Base-by-base conservation (phyloP, 2,329 filamentous ascomycete genomes). In the Colletotrichum karsti region DNA sequence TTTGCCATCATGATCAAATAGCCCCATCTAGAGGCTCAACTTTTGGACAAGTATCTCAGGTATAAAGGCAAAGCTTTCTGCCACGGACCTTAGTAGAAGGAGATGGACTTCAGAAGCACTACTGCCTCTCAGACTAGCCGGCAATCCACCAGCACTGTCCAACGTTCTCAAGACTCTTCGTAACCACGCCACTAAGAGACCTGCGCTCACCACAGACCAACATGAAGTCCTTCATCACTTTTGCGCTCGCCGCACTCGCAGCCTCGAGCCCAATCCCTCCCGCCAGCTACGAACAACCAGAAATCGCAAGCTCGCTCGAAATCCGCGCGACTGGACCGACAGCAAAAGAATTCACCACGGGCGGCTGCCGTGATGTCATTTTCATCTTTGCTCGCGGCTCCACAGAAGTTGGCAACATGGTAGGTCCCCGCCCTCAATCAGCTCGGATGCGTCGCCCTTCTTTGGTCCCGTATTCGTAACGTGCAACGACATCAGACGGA, bases 301-400 rank as follows among this genome's bases (percentile, higher is more conserved):
- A 37, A 35, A n/a, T 20, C 18, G 22, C 20, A 48, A 28, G 37
- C 2, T 42, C 22, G 33, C 24, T 60, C 12, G 8, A 39, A 5
- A 33, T 18, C 8, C 46, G 37, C 44, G 22, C 37, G 13, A 66
- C 63, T 8, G 63, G 56, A 12, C 20, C 8, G 1, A 24, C 22
- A 2, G 13, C 56, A 22, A 54, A 66, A 12, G 63, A 66, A 24
- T 66, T 61, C 46, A 48, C 63, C 1, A 20, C 4, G 22, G 46
- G 57, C 10, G 63, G 63, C n/a, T 58, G 51, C 37, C 68, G 63
- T 50, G 57, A 55, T 13, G 76, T 76, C 51, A 81, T 82, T 69
- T 77, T 81, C 71, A 77, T 82, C 73, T 81, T 73, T 61, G 80
- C 80, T 50, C 77, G 80, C 12, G 80, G 75, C 35, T 79, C 80